Conservation (phyloP, 148 eudicot species). For the Limonium bicolor region DNA sequence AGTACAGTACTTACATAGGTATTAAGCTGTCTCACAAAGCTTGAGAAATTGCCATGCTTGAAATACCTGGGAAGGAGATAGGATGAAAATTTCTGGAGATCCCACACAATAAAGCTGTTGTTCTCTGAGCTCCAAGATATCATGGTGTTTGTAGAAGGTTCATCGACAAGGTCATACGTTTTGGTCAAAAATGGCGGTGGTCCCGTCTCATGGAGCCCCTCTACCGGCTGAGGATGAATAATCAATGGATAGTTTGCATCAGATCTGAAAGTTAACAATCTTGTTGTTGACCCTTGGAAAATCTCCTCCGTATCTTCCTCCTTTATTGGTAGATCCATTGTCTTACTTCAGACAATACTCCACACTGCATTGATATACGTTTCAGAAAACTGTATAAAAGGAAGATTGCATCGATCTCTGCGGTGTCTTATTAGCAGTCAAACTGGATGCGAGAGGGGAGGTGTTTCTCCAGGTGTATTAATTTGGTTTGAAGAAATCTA, state of each 20-base stretch:
- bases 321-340: too few relatives aligned
- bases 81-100: conserved; percentile 24
- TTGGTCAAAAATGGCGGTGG: conserved; percentile 44
- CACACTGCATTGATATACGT: too few relatives aligned
- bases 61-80: conserved; percentile 30
- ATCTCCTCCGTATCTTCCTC: too few relatives aligned
- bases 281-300: too few relatives aligned
- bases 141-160: conserved; percentile 15
- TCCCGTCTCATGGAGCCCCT: conserved; percentile 21
- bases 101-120: conserved; percentile 47
- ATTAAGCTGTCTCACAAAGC: conserved; percentile 39
- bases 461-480: too few relatives aligned
- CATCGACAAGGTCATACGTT: conserved; percentile 38
- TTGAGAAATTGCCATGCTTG: conserved; percentile 37
- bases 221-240: conserved; percentile 25
- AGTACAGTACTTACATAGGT: conserved; percentile 24
- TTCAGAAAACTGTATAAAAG: too few relatives aligned
- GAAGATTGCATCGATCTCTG: too few relatives aligned
- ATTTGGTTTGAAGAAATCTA: too few relatives aligned
- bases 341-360: too few relatives aligned
- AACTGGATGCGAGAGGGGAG: too few relatives aligned
- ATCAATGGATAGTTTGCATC: conserved; percentile 1
- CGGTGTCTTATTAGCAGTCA: too few relatives aligned
- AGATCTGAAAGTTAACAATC: too few relatives aligned
- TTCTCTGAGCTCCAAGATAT: conserved; percentile 40